Conservation (phyloP, 1,284 basidiomycete species). For the Mrakiaceae sp. region DNA sequence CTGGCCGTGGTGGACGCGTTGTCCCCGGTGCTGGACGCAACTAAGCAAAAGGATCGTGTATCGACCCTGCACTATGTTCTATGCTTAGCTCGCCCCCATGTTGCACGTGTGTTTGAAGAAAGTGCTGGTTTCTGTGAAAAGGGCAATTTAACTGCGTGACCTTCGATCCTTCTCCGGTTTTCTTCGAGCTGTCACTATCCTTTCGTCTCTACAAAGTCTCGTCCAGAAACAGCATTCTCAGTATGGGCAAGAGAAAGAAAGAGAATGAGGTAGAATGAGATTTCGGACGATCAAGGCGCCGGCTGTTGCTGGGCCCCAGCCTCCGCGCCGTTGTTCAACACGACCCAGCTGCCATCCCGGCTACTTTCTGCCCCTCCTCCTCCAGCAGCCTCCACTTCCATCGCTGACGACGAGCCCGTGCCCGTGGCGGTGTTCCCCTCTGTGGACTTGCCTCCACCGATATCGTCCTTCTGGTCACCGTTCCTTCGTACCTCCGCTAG, state of each 20-base stretch:
- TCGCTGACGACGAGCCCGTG: not conserved
- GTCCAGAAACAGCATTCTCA: not conserved
- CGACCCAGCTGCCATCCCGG: too few species aligned
- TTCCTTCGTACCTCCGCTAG: too few species aligned
- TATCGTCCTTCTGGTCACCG: too few species aligned
- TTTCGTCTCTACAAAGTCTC: too few species aligned
- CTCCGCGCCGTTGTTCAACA: too few species aligned
- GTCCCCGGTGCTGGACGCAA: conserved; percentile 17
- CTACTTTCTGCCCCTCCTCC: not conserved
- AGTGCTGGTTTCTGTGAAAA: too few species aligned
- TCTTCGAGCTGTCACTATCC: too few species aligned
- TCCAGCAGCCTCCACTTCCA: not conserved
- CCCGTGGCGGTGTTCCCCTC: not conserved
- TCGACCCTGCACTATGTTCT: too few species aligned
- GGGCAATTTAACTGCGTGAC: too few species aligned
- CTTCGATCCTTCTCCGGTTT: too few species aligned
- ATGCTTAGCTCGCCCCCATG: too few species aligned
- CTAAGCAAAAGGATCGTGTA: not conserved
- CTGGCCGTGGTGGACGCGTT: conserved; percentile 17
- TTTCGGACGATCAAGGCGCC: not conserved
- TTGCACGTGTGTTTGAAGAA: too few species aligned
- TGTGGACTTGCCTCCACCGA: not conserved
- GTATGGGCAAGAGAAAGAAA: not conserved
- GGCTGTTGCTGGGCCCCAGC: not conserved
- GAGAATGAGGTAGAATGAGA: not conserved